phyloP scores from a whole-genome alignment of 306 rosid species.

The Quercus aquifolioides region DNA sequence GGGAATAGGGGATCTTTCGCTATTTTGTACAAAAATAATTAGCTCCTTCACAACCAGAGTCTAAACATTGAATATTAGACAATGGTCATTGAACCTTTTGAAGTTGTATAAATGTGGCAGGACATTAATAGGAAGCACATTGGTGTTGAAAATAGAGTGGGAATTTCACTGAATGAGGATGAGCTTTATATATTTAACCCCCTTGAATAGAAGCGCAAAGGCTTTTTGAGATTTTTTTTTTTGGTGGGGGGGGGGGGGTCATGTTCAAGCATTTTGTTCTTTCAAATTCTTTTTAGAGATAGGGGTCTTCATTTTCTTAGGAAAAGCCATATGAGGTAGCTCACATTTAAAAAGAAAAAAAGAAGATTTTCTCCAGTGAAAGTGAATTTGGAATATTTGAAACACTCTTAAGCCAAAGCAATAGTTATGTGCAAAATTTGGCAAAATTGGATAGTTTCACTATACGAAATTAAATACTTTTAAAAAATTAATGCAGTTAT shows the following conservation, averaged over 20 bases:
- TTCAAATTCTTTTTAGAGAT: too few relatives aligned
- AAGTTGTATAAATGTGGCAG: neutral
- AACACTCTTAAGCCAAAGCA: neutral
- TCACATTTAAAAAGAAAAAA: too few relatives aligned
- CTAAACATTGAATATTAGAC: neutral
- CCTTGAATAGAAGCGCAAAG: too few relatives aligned
- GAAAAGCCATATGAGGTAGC: too few relatives aligned
- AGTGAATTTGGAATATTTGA: neutral
- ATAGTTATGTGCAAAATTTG: neutral
- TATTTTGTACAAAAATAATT: conserved; percentile 35
- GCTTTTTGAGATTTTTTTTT: too few relatives aligned
- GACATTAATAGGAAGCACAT: neutral
- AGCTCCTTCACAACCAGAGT: conserved; percentile 38
- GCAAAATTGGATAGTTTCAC: neutral
- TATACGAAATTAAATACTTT: neutral
- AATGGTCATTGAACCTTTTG: neutral
- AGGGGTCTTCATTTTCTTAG: too few relatives aligned
- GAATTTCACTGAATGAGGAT: too few relatives aligned
- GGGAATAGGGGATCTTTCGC: conserved; percentile 23
- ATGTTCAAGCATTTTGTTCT: too few relatives aligned
- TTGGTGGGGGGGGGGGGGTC: too few relatives aligned
- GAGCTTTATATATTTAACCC: too few relatives aligned
- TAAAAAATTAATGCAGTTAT: neutral
- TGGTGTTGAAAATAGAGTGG: too few relatives aligned
- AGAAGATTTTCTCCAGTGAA: too few relatives aligned